These are phyloP conservation scores for Malus domestica DNA, from an alignment of 306 rosid genomes.

Conservation along the genomic window DNA sequence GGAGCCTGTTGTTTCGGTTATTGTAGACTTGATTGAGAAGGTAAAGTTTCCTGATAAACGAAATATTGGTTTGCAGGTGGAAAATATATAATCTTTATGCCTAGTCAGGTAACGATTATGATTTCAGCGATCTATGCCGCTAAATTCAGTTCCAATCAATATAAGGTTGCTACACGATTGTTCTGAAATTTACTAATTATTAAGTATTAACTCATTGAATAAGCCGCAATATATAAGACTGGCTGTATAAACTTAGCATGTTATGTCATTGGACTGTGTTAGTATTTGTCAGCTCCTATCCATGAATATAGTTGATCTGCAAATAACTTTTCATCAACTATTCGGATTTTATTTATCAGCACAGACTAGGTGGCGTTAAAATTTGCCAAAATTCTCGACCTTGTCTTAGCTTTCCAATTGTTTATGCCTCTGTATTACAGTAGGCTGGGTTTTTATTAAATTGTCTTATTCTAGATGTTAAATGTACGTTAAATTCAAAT, in stretches of 20 bases:
- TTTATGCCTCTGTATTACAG: background rate
- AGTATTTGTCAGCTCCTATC: background rate
- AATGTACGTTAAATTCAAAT: background rate
- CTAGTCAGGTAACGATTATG: background rate
- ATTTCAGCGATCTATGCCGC: background rate
- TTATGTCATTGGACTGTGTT: background rate
- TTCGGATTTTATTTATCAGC: background rate
- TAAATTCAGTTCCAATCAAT: background rate
- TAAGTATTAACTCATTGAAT: background rate
- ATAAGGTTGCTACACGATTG: background rate
- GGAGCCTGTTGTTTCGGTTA: slow-evolving; percentile 76
- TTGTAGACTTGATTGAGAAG: slow-evolving; percentile 66
- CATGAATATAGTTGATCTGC: background rate
- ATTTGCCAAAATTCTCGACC: background rate
- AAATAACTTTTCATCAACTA: background rate
- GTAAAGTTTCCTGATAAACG: slow-evolving; percentile 25
- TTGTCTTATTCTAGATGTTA: background rate
- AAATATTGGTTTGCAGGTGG: background rate
- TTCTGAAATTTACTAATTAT: background rate
- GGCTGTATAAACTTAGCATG: background rate
- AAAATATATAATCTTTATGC: background rate
- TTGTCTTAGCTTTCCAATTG: background rate
- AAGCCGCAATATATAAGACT: background rate
- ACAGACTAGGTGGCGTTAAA: background rate
- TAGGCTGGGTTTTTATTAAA: background rate